Base-by-base conservation (phyloP, 306 rosid genomes). In the Hippophae tibetana region DNA sequence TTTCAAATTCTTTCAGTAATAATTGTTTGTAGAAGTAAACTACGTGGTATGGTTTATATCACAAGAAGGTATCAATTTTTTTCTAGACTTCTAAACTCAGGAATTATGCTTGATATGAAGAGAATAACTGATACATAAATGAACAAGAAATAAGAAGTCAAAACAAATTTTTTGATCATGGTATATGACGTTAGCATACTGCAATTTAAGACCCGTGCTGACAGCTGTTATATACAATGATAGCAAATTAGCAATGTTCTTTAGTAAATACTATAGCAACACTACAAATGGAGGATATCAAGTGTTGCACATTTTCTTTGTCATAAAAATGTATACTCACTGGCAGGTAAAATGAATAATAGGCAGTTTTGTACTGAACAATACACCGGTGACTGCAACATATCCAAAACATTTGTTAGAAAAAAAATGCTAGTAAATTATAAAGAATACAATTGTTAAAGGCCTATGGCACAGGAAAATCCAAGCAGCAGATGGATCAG, bases 281-380 rank as follows among this genome's bases (percentile, higher is more conserved):
- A 66, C 14, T 27, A 47, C n/a, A 12, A 10, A 47, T 7, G 9
- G 25, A 10, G 48, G 38, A 27, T 27, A 27, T 18, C 57, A 56
- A 41, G 55, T 41, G 13, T 18, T 12, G 5, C 41, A 43, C 44
- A 9, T 60, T 27, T 55, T 10, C 47, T 62, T 41, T 66, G 56
- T 42, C 49, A 6, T 10, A 54, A 43, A 45, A 48, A 46, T 18
- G 51, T 54, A 49, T 40, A 75, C 95, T 79, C 62, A 90, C 94
- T 3, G 95, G 86, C 66, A 90, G 94, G 79, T 90, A 86, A 75
- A 90, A 86, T 11, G 95, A 90, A 72, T 90, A 90, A 72, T 86
- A 90, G 59, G 85, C 83, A n/a, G 97, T 86, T 82, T 90, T 86
- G 74, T 81, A 84, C 76, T 90, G 94, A 76, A 86, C 95, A 75